phyloP scores from a whole-genome alignment of 2,329 filamentous ascomycete species.

The Zelopaecilomyces penicillatus region DNA sequence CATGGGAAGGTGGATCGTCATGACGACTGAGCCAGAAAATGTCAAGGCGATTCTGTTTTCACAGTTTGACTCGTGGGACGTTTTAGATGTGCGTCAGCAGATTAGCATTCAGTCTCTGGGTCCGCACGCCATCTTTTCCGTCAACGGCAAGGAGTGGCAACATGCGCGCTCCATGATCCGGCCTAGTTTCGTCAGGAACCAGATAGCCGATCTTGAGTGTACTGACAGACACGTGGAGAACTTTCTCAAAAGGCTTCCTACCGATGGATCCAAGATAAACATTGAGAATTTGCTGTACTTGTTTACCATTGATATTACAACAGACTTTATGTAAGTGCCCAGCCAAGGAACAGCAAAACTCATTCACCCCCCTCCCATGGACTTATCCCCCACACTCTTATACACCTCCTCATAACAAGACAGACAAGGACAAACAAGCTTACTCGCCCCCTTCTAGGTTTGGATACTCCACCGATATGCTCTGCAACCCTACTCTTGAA shows the following conservation, averaged over 20 bases:
- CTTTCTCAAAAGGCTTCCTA: constrained; percentile 50
- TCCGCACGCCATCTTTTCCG: constrained; percentile 43
- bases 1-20: constrained; percentile 31
- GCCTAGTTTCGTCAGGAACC: constrained; percentile 44
- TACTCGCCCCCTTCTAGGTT: constrained; percentile 19
- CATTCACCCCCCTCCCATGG: no score
- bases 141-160: constrained; percentile 46
- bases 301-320: constrained; percentile 58
- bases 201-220: constrained; percentile 58
- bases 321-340: constrained; percentile 48
- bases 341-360: no score
- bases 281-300: constrained; percentile 56
- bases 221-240: constrained; percentile 61
- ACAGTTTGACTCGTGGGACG: constrained; percentile 44
- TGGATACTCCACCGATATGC: constrained; percentile 33
- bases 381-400: constrained; percentile 1
- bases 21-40: constrained; percentile 45
- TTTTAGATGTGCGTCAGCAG: constrained; percentile 29
- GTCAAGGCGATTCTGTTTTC: constrained; percentile 46
- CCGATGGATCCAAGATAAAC: constrained; percentile 47
- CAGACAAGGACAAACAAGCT: constrained; percentile 13
- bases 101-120: constrained; percentile 39
- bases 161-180: constrained; percentile 43
- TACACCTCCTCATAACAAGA: neutral
- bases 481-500: constrained; percentile 27